These are phyloP conservation scores for Vicia faba DNA, from an alignment of 306 rosid genomes.

Conservation along the genomic window DNA sequence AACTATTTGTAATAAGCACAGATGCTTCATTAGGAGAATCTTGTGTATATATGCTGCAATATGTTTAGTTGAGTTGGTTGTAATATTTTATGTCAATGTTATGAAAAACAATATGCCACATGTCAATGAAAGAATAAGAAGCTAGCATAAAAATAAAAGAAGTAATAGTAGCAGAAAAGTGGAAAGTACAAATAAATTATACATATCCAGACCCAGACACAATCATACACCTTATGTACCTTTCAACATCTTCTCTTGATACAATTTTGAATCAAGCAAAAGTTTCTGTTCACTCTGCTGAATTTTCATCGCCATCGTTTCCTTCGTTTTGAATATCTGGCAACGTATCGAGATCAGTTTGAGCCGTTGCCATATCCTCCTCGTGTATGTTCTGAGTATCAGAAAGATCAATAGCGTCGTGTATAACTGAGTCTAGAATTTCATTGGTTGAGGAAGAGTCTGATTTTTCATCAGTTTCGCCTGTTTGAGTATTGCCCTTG, in stretches of 20 bases:
- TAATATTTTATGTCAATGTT: no score
- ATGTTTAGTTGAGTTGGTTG: no score
- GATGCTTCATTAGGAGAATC: background rate
- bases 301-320: constrained; percentile 57
- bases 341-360: constrained; percentile 67
- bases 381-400: constrained; percentile 52
- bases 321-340: constrained; percentile 62
- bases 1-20: background rate
- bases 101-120: background rate
- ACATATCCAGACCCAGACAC: constrained; percentile 45
- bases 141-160: constrained; percentile 24
- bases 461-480: constrained; percentile 39
- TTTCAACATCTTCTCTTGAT: constrained; percentile 47
- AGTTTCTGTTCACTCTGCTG: constrained; percentile 58
- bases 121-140: background rate
- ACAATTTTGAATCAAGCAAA: constrained; percentile 38
- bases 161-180: constrained; percentile 22
- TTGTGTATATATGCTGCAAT: background rate
- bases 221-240: constrained; percentile 44
- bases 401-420: constrained; percentile 65
- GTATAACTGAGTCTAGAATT: constrained; percentile 46
- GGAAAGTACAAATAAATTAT: constrained; percentile 45
- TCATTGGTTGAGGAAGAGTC: constrained; percentile 45
- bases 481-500: constrained; percentile 37
- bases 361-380: constrained; percentile 54